Percentiles rank a stretch among this genome's conserved stretches.
phyloP scores from a whole-genome alignment of 257 asterid genomes.

The Solanum infundibuliforme region DNA sequence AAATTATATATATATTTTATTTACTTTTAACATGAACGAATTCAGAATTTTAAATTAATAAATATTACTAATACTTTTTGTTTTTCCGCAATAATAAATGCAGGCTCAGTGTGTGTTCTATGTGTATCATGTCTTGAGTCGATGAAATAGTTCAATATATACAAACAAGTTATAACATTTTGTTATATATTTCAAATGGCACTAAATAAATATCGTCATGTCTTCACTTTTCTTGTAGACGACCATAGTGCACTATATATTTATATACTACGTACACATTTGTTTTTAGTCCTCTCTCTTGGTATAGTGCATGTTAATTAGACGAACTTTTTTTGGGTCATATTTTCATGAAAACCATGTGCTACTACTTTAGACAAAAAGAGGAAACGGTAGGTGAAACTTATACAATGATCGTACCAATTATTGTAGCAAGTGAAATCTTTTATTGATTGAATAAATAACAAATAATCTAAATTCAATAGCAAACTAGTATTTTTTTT shows the following conservation, averaged over 20 bases:
- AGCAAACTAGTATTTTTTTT: not conserved
- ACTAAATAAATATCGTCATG: not conserved
- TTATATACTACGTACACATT: not conserved
- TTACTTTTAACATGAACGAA: not conserved
- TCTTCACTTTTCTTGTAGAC: not conserved
- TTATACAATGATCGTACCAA: not conserved
- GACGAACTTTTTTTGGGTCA: not conserved
- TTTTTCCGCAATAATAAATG: fast-evolving
- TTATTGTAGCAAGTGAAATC: not conserved
- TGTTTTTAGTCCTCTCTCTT: not conserved
- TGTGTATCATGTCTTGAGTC: not conserved
- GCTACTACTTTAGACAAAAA: not conserved
- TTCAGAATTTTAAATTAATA: not conserved
- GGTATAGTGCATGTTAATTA: not conserved
- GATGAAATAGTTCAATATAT: not conserved
- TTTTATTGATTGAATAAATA: not conserved
- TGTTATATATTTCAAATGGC: not conserved
- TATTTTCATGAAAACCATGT: not conserved
- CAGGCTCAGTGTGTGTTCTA: fast-evolving
- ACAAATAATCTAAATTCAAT: not conserved
- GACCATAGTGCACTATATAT: not conserved
- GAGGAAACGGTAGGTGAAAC: not conserved
- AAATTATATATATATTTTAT: not conserved
- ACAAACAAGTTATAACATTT: not conserved
- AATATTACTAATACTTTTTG: not conserved